Conservation (phyloP, 768 basidiomycete genomes). For the Ramaria sp. region DNA sequence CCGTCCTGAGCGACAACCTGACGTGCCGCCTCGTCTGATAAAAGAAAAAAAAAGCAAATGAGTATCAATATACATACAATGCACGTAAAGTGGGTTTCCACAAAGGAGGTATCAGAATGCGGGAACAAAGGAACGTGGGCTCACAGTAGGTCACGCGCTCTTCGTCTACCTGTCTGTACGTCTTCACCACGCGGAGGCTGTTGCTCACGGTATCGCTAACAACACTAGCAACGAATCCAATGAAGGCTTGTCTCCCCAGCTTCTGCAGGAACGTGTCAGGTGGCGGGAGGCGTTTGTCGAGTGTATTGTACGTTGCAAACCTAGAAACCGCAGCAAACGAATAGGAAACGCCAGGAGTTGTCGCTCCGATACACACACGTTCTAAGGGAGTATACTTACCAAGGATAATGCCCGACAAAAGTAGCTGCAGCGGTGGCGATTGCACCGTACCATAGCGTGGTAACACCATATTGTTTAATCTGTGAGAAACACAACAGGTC, state of each 20-base stretch:
- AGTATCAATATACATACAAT: too few relatives aligned
- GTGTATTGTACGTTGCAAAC: conserved; percentile 81
- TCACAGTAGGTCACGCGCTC: conserved; percentile 62
- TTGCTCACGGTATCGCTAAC: conserved; percentile 82
- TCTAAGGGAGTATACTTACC: conserved; percentile 30
- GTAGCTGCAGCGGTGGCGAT: conserved; percentile 88
- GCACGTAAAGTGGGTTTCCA: not conserved
- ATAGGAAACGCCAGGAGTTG: too few relatives aligned
- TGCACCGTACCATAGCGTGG: conserved; percentile 82
- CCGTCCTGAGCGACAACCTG: conserved; percentile 72
- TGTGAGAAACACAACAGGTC: conserved; percentile 21
- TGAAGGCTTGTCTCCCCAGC: conserved; percentile 74
- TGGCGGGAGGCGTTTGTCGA: conserved; percentile 49
- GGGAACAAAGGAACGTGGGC: conserved; percentile 11
- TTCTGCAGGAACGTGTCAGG: conserved; percentile 42
- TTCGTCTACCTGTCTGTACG: conserved; percentile 86
- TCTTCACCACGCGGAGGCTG: conserved; percentile 87
- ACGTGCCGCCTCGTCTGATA: conserved; percentile 49
- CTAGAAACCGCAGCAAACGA: conserved; percentile 34
- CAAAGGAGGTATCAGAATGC: not conserved
- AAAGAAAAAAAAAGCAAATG: not conserved
- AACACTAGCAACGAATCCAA: conserved; percentile 82
- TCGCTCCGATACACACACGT: not conserved
- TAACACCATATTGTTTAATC: conserved; percentile 67
- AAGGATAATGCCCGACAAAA: conserved; percentile 83